Conservation (phyloP, 306 rosid species). For the Trichosanthes cucumerina region DNA sequence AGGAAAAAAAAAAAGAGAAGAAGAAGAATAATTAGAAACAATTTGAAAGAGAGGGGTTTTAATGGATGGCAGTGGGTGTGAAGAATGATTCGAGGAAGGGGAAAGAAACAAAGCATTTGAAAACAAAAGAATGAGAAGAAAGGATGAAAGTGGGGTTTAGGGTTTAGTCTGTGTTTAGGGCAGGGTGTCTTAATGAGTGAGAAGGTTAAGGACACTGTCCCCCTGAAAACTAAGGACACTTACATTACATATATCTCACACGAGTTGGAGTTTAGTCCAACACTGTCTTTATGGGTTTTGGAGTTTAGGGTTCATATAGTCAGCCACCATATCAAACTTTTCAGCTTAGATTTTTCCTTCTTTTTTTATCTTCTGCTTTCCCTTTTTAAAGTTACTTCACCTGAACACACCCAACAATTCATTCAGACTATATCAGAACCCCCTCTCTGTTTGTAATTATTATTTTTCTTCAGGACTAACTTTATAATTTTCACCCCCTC, state of each 20-base stretch:
- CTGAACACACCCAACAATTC: not conserved
- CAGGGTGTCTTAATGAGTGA: not conserved
- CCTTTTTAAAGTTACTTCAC: not conserved
- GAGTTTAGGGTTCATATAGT: conserved; percentile 6
- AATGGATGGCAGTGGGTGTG: not conserved
- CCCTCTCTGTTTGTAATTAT: not conserved
- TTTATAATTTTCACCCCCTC: too few species aligned
- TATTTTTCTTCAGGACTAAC: not conserved
- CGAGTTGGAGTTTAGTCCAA: not conserved
- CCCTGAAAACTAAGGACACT: not conserved
- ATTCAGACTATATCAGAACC: not conserved
- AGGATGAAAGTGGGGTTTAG: too few species aligned
- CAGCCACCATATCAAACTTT: not conserved
- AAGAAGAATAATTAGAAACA: not conserved
- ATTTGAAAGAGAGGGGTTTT: not conserved
- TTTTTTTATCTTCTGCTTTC: not conserved
- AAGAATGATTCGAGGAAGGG: not conserved
- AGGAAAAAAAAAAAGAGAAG: not conserved
- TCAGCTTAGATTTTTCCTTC: not conserved
- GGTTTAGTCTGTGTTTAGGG: too few species aligned
- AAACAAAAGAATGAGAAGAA: conserved; percentile 2
- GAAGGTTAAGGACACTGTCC: not conserved
- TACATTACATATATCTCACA: not conserved
- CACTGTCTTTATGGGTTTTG: not conserved
- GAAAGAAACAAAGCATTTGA: not conserved